Conservation (phyloP, 2,329 filamentous ascomycete species). For the Phoma sp. region DNA sequence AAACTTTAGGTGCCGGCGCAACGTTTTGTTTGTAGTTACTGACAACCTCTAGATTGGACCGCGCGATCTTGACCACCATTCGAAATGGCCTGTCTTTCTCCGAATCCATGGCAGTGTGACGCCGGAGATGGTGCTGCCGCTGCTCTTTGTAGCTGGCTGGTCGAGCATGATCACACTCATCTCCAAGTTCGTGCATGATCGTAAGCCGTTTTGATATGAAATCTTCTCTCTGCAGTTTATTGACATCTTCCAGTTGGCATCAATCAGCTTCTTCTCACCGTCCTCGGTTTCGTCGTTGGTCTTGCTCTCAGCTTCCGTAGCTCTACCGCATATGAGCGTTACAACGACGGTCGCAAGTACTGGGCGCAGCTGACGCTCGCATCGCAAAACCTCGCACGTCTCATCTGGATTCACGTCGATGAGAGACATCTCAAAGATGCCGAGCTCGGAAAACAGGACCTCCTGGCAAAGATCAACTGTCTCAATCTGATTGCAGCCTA, state of each 20-base stretch:
- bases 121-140: constrained; percentile 74
- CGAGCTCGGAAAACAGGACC: constrained; percentile 65
- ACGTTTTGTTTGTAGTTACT: constrained; percentile 4
- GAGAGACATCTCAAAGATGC: constrained; percentile 60
- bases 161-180: constrained; percentile 66
- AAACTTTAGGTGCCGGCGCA: constrained; percentile 19
- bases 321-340: constrained; percentile 76
- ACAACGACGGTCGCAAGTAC: constrained; percentile 65
- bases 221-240: background rate
- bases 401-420: constrained; percentile 82
- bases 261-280: constrained; percentile 71
- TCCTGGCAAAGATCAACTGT: constrained; percentile 68
- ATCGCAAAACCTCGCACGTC: constrained; percentile 66
- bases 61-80: constrained; percentile 72
- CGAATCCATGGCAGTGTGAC: constrained; percentile 76
- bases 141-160: constrained; percentile 70
- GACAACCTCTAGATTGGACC: constrained; percentile 56
- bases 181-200: constrained; percentile 49
- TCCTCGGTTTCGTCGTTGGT: constrained; percentile 82
- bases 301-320: constrained; percentile 75
- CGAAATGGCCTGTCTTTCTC: constrained; percentile 76
- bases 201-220: constrained; percentile 16
- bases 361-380: constrained; percentile 65
- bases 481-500: constrained; percentile 82
- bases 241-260: constrained; percentile 57